Evolutionary conservation across 192 early-diverging fungal species (phyloP).

Genomic region (Rhizophagus prolifer): DNA sequence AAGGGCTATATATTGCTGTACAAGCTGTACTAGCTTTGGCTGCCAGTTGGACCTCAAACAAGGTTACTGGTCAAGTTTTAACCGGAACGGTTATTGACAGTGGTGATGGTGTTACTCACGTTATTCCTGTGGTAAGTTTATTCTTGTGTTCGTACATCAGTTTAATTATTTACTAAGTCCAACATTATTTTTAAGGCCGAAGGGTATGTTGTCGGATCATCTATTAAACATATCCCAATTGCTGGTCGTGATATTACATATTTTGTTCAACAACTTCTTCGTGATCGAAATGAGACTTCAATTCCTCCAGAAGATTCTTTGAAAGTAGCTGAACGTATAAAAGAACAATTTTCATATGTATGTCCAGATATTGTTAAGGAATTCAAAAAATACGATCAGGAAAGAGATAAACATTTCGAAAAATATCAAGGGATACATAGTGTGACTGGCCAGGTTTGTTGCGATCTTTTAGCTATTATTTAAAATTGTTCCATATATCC

Average conservation of each 20-base stretch:
- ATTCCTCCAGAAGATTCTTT: slow-evolving; percentile 98
- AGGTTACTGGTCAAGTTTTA: slow-evolving; percentile 80
- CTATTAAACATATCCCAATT: slow-evolving; percentile 99
- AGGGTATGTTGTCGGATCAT: slow-evolving; percentile 96
- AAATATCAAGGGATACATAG: slow-evolving; percentile 80
- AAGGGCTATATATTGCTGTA: slow-evolving; percentile 98
- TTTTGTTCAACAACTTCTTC: slow-evolving; percentile 96
- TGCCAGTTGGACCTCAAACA: slow-evolving; percentile 89
- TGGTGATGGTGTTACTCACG: slow-evolving; percentile 99
- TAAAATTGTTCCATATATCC: not conserved
- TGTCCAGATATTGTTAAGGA: slow-evolving; percentile 97
- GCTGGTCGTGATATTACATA: slow-evolving; percentile 97
- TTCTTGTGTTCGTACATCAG: no score
- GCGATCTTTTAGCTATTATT: not conserved
- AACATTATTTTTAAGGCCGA: slow-evolving; percentile 66
- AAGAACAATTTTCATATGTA: slow-evolving; percentile 96
- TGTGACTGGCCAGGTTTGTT: slow-evolving; percentile 75
- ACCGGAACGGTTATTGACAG: slow-evolving; percentile 98
- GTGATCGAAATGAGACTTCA: slow-evolving; percentile 90
- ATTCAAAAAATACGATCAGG: slow-evolving; percentile 90
- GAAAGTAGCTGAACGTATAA: slow-evolving; percentile 92
- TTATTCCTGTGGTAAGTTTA: slow-evolving; percentile 88
- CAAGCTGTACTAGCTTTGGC: slow-evolving; percentile 98
- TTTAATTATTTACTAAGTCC: not conserved
- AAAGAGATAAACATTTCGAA: slow-evolving; percentile 88